Percentiles rank a stretch among this genome's conserved stretches.
These are phyloP conservation scores for Geotrichum europaeum DNA, from an alignment of 1,139 yeast genomes.

Conservation along the genomic window DNA sequence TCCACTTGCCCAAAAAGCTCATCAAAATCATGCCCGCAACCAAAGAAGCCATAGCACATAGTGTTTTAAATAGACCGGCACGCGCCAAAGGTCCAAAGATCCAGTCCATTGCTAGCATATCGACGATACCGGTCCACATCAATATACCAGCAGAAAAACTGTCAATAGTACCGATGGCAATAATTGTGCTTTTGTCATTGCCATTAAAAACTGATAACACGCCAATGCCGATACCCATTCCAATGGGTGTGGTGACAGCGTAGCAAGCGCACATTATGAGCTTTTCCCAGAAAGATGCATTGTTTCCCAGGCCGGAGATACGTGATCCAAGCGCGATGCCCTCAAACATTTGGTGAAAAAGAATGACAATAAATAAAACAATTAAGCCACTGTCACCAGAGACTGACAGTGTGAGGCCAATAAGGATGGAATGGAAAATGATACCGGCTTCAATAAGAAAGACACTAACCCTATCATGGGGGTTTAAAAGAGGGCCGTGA, in stretches of 20 bases:
- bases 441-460: constrained; percentile 72
- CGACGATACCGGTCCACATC: constrained; percentile 75
- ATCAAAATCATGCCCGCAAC: constrained; percentile 37
- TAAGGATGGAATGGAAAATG: constrained; percentile 71
- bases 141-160: constrained; percentile 75
- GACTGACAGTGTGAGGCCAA: constrained; percentile 67
- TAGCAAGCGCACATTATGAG: constrained; percentile 42
- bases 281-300: constrained; percentile 11
- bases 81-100: constrained; percentile 29
- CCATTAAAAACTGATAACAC: constrained; percentile 57
- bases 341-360: constrained; percentile 89
- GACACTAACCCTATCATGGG: constrained; percentile 36
- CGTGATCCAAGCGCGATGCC: constrained; percentile 86
- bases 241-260: constrained; percentile 68
- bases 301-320: constrained; percentile 41
- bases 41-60: constrained; percentile 28
- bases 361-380: constrained; percentile 68
- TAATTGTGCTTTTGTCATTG: constrained; percentile 51
- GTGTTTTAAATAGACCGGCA: constrained; percentile 28
- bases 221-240: constrained; percentile 78
- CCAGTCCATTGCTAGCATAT: constrained; percentile 76
- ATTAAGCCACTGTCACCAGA: constrained; percentile 61
- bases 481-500: constrained; percentile 16
- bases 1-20: constrained; percentile 43
- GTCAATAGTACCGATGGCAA: constrained; percentile 70